phyloP scores from a whole-genome alignment of 2,329 filamentous ascomycete species.

The Ophiostoma triangulosporum region DNA sequence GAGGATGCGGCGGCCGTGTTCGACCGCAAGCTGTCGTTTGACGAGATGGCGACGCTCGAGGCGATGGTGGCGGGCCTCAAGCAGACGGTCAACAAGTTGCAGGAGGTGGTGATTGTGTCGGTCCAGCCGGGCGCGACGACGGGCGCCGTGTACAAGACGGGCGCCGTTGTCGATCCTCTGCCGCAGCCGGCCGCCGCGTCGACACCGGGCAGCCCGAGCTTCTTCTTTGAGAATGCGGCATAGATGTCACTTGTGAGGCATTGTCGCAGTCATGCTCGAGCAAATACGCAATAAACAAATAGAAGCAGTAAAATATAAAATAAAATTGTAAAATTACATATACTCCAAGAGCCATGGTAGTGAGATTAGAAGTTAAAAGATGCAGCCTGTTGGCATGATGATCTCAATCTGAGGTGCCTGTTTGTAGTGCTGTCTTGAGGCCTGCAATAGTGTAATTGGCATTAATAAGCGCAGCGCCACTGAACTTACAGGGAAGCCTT shows the following conservation, averaged over 20 bases:
- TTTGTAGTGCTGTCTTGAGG: too few relatives aligned
- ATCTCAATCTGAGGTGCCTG: too few relatives aligned
- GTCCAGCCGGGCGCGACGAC: conserved; percentile 59
- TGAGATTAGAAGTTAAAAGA: too few relatives aligned
- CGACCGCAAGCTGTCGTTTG: conserved; percentile 72
- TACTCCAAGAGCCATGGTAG: too few relatives aligned
- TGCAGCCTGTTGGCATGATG: too few relatives aligned
- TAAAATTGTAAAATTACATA: too few relatives aligned
- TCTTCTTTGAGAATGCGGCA: conserved; percentile 16
- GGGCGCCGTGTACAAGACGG: conserved; percentile 37
- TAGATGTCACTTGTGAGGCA: too few relatives aligned
- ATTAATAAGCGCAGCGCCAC: background rate
- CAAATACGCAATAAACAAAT: background rate
- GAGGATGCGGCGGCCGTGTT: conserved; percentile 57
- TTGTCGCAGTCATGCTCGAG: too few relatives aligned
- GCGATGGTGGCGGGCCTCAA: conserved; percentile 43
- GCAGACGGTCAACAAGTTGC: conserved; percentile 39
- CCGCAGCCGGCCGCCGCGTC: conserved; percentile 55
- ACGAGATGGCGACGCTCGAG: conserved; percentile 71
- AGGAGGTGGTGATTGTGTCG: conserved; percentile 52
- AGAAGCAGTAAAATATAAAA: too few relatives aligned
- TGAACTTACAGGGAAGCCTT: background rate
- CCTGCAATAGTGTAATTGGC: background rate
- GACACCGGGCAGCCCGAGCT: conserved; percentile 47
- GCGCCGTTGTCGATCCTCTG: conserved; percentile 40